Evolutionary conservation across 345 rosid species (phyloP).

Genomic region (Geranium brycei): DNA sequence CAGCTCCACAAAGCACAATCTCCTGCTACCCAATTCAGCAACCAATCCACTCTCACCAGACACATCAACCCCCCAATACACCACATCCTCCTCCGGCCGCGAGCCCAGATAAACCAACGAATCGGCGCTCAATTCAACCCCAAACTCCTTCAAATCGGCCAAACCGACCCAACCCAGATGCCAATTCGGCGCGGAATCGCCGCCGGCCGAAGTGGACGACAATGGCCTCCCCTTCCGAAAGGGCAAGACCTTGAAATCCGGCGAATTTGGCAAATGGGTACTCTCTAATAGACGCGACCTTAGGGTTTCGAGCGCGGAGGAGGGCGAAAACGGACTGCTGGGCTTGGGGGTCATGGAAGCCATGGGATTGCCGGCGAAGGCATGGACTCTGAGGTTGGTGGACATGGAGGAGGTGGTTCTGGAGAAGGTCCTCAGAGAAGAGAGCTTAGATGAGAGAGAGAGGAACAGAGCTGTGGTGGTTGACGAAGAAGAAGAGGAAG

Average conservation of each 20-base stretch:
- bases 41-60: conserved; percentile 27
- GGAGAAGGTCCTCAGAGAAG: conserved; percentile 15
- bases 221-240: conserved; percentile 74
- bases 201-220: conserved; percentile 32
- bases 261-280: conserved; percentile 25
- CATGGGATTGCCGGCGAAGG: conserved; percentile 73
- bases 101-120: conserved; percentile 74
- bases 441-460: conserved; percentile 9
- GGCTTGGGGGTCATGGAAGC: conserved; percentile 47
- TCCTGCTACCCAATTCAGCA: conserved; percentile 29
- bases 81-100: conserved; percentile 39
- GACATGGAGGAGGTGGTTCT: conserved; percentile 39
- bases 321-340: conserved; percentile 43
- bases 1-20: conserved; percentile 66
- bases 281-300: conserved; percentile 34
- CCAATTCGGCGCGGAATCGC: conserved; percentile 45
- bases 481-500: neutral
- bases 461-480: neutral
- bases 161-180: conserved; percentile 68
- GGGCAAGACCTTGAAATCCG: conserved; percentile 65
- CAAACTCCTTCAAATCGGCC: conserved; percentile 42
- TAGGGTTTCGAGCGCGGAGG: conserved; percentile 55
- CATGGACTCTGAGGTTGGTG: conserved; percentile 44
- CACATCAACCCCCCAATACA: conserved; percentile 76
- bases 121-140: conserved; percentile 41